Conservation (phyloP, 176 grass and related monocot genomes). For the Chrysopogon serrulatus region DNA sequence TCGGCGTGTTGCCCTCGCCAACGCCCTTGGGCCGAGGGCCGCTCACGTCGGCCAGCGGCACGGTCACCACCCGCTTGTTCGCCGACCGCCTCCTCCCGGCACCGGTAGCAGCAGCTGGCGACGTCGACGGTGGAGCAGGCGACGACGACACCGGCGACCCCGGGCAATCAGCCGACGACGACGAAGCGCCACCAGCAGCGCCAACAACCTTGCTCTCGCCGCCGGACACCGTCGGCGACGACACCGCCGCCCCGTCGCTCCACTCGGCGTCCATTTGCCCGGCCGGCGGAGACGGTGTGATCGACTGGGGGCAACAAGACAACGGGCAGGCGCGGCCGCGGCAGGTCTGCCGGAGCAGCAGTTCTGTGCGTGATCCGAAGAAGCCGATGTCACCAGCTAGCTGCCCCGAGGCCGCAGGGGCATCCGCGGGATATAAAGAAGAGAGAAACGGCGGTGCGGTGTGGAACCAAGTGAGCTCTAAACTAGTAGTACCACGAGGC, state of each 20-base stretch:
- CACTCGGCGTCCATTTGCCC: constrained; percentile 54
- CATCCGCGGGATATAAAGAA: constrained; percentile 39
- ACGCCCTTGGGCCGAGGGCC: constrained; percentile 50
- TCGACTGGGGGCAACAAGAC: no score
- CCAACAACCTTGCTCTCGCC: constrained; percentile 15
- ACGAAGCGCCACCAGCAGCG: neutral
- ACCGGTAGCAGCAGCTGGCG: neutral
- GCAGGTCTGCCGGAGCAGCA: constrained; percentile 11
- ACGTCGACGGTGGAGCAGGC: neutral
- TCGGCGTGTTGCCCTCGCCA: constrained; percentile 61
- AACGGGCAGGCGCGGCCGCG: no score
- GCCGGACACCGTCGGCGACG: constrained; percentile 28
- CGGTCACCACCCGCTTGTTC: constrained; percentile 74
- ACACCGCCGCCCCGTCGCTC: constrained; percentile 37
- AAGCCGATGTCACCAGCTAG: constrained; percentile 19
- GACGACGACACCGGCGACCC: constrained; percentile 11
- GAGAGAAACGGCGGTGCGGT: neutral
- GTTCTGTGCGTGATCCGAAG: neutral
- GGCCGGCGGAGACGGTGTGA: no score
- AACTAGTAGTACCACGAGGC: neutral
- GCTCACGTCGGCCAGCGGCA: constrained; percentile 52
- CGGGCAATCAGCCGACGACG: constrained; percentile 1
- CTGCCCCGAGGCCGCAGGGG: constrained; percentile 15
- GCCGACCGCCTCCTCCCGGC: constrained; percentile 49
- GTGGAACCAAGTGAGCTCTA: constrained; percentile 12